Conservation (phyloP, 257 asterid genomes). For the Lycium ferocissimum region DNA sequence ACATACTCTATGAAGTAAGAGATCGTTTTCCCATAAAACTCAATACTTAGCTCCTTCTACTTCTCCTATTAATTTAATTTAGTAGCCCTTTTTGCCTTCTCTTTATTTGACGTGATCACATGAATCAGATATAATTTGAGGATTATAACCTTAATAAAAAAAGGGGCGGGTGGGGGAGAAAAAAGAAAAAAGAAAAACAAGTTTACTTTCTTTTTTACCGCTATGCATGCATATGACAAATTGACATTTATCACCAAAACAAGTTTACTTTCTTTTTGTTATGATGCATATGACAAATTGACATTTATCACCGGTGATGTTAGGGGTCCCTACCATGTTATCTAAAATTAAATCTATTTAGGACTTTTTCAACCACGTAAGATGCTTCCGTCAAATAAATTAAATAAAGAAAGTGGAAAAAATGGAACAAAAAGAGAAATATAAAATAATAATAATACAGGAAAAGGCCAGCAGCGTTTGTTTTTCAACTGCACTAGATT, state of each 20-base stretch:
- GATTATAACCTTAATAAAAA: neutral
- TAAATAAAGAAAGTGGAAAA: neutral
- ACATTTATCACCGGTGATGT: slow-evolving; percentile 12
- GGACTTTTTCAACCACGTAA: neutral
- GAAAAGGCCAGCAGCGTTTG: neutral
- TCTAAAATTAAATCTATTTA: neutral
- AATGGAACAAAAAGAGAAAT: neutral
- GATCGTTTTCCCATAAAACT: neutral
- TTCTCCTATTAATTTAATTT: neutral
- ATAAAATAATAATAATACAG: slow-evolving; percentile 8
- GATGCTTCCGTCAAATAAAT: slow-evolving; percentile 1
- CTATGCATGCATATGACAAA: neutral
- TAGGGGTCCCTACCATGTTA: slow-evolving; percentile 29
- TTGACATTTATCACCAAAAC: neutral
- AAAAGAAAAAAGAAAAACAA: neutral
- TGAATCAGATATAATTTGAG: neutral
- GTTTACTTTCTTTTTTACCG: neutral
- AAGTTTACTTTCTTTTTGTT: neutral
- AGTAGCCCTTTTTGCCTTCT: neutral
- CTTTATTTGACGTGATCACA: neutral
- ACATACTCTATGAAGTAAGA: neutral
- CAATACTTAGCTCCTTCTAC: neutral
- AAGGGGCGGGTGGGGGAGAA: neutral
- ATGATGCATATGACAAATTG: neutral
- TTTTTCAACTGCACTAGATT: neutral